Percentiles rank a stretch among this genome's conserved stretches.
phyloP scores from a whole-genome alignment of 441 rosid genomes.

The Lepidium campestre region DNA sequence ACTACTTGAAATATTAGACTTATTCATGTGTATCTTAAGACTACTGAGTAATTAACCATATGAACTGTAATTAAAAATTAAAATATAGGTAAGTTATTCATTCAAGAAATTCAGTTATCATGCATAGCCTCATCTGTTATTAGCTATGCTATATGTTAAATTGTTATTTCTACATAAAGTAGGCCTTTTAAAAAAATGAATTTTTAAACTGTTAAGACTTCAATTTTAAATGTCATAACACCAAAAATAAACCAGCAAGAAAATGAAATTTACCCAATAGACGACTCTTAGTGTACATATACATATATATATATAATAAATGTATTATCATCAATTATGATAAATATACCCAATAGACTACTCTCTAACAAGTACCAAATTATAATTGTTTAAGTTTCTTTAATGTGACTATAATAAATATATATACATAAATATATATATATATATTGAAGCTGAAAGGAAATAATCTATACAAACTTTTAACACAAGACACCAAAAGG shows the following conservation, averaged over 20 bases:
- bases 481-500: constrained; percentile 18
- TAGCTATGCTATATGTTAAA: no score
- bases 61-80: no score
- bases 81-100: no score
- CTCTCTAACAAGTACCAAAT: constrained; percentile 1
- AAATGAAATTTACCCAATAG: not conserved
- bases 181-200: not conserved
- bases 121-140: no score
- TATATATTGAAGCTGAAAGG: constrained; percentile 8
- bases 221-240: not conserved
- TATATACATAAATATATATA: not conserved
- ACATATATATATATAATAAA: no score
- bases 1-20: no score
- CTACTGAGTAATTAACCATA: no score
- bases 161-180: no score
- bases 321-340: not conserved
- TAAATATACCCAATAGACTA: constrained; percentile 5
- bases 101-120: no score
- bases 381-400: not conserved
- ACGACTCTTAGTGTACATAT: not conserved
- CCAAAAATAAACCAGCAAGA: not conserved
- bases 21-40: no score
- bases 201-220: not conserved
- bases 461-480: constrained; percentile 23
- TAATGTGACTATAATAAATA: not conserved